Conservation (phyloP, 257 asterid genomes). For the Lycium ferocissimum region DNA sequence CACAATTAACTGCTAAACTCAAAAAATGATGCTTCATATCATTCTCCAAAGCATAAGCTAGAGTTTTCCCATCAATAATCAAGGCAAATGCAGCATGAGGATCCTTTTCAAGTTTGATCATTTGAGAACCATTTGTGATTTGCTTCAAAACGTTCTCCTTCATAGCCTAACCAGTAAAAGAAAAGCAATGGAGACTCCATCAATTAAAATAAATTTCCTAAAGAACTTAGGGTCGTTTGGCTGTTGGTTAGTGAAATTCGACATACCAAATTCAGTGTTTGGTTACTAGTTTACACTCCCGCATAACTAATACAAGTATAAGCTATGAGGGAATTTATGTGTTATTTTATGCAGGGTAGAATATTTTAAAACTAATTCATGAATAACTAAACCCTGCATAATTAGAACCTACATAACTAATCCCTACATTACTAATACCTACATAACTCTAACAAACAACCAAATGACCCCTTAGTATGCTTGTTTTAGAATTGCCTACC, state of each 20-base stretch:
- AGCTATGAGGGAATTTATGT: too few relatives aligned
- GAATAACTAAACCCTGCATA: too few relatives aligned
- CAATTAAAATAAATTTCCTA: not conserved
- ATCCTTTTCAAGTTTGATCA: slow-evolving; percentile 81
- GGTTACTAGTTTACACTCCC: too few relatives aligned
- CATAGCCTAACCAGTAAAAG: slow-evolving; percentile 52
- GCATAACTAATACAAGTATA: too few relatives aligned
- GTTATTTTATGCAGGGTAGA: too few relatives aligned
- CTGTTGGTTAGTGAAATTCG: too few relatives aligned
- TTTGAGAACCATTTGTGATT: slow-evolving; percentile 79
- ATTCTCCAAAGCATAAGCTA: slow-evolving; percentile 80
- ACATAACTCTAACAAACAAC: too few relatives aligned
- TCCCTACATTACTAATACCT: too few relatives aligned
- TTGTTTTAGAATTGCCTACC: slow-evolving; percentile 53
- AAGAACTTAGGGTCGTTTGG: not conserved
- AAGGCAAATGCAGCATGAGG: slow-evolving; percentile 97
- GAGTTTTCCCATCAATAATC: slow-evolving; percentile 90
- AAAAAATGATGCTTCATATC: slow-evolving; percentile 80
- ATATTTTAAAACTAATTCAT: too few relatives aligned
- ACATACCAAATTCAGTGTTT: too few relatives aligned
- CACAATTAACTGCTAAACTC: slow-evolving; percentile 84
- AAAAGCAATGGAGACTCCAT: slow-evolving; percentile 30
- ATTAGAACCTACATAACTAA: too few relatives aligned
- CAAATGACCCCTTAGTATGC: not conserved
- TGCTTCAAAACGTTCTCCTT: slow-evolving; percentile 76